Evolutionary conservation across 2,329 filamentous ascomycete genomes (phyloP).

Genomic region (Herpotrichia juniperi): DNA sequence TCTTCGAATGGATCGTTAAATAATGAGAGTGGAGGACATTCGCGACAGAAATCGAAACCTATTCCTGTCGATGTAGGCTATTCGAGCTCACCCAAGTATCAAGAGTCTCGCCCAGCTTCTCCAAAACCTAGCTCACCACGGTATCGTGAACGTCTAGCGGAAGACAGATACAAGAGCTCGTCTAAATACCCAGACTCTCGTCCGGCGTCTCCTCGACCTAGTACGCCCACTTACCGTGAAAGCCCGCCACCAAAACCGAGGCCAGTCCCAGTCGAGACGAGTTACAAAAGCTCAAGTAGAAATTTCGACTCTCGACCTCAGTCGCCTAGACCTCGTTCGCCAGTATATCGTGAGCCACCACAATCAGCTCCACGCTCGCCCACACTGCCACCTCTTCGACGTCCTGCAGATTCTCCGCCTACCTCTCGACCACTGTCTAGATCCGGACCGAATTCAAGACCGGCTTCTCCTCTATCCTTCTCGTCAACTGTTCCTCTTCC

Average conservation of each 20-base stretch:
- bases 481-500: constrained; percentile 23
- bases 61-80: background rate
- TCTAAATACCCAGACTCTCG: constrained; percentile 20
- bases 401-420: constrained; percentile 27
- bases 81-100: constrained; percentile 15
- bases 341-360: constrained; percentile 25
- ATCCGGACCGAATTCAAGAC: constrained; percentile 21
- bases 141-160: constrained; percentile 13
- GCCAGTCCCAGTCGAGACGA: constrained; percentile 25
- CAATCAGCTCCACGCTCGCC: constrained; percentile 36
- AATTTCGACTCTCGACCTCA: constrained; percentile 21
- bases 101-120: constrained; percentile 22
- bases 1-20: constrained; percentile 39
- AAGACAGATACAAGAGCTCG: constrained; percentile 11
- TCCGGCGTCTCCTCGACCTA: constrained; percentile 26
- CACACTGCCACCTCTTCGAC: constrained; percentile 29
- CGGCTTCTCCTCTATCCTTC: constrained; percentile 33
- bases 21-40: constrained; percentile 14
- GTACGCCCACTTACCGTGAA: constrained; percentile 31
- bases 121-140: constrained; percentile 36
- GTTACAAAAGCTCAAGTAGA: constrained; percentile 16
- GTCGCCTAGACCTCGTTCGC: constrained; percentile 33
- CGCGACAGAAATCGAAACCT: constrained; percentile 3
- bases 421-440: constrained; percentile 36
- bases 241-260: constrained; percentile 13